Percentiles rank a stretch among this genome's conserved stretches.
These are phyloP conservation scores for Talaromyces islandicus DNA, from an alignment of 2,329 filamentous ascomycete genomes.

Conservation along the genomic window DNA sequence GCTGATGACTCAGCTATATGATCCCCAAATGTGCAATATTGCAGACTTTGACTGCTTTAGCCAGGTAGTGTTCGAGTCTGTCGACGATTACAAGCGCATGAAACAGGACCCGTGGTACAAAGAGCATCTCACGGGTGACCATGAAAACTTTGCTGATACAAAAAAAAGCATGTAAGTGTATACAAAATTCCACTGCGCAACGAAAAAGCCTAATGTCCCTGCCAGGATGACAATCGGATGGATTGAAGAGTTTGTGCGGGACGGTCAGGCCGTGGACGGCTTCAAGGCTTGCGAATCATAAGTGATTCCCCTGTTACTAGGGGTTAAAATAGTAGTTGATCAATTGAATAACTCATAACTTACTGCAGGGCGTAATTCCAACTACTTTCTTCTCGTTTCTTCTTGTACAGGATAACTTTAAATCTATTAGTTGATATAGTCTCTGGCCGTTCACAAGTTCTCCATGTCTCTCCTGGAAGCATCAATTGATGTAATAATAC, in stretches of 20 bases:
- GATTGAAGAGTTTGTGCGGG: conserved; percentile 37
- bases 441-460: too few relatives aligned
- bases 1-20: conserved; percentile 39
- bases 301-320: not conserved
- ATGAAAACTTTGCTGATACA: conserved; percentile 48
- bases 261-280: conserved; percentile 27
- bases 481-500: too few relatives aligned
- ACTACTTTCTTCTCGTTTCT: too few relatives aligned
- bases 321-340: not conserved
- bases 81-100: conserved; percentile 45
- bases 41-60: conserved; percentile 48
- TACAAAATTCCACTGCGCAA: not conserved
- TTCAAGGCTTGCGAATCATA: conserved; percentile 6
- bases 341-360: not conserved
- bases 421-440: too few relatives aligned
- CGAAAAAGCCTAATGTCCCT: not conserved
- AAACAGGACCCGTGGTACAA: conserved; percentile 47
- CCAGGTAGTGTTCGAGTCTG: conserved; percentile 40
- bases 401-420: too few relatives aligned
- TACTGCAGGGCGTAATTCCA: too few relatives aligned
- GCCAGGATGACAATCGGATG: conserved; percentile 43
- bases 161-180: conserved; percentile 30
- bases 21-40: conserved; percentile 44
- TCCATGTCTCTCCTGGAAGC: too few relatives aligned
- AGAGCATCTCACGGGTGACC: conserved; percentile 39